Conservation (phyloP, 345 rosid species). For the Combretum micranthum region DNA sequence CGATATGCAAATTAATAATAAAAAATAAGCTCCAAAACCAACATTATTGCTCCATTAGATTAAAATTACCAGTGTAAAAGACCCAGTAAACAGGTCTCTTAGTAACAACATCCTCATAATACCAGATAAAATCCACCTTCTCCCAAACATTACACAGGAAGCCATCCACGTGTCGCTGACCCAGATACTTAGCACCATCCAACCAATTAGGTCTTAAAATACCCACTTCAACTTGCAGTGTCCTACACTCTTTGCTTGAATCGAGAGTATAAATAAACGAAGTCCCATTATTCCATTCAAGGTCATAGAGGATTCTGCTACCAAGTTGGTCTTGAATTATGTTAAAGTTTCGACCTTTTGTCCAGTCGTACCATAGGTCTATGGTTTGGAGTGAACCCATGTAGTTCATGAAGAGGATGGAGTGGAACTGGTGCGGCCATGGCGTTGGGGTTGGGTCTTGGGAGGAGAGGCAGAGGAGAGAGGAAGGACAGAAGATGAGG, state of each 20-base stretch:
- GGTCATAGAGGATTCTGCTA: constrained; percentile 32
- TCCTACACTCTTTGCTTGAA: constrained; percentile 22
- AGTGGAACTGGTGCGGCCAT: constrained; percentile 51
- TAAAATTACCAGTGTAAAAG: constrained; percentile 39
- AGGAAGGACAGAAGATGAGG: background rate
- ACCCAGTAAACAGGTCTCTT: constrained; percentile 50
- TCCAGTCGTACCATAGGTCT: constrained; percentile 67
- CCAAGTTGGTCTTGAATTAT: constrained; percentile 48
- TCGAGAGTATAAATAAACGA: constrained; percentile 42
- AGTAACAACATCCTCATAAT: constrained; percentile 51
- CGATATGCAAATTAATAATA: too few relatives aligned
- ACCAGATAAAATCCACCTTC: constrained; percentile 55
- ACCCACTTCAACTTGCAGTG: constrained; percentile 37
- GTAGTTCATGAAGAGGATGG: constrained; percentile 42
- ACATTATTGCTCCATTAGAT: background rate
- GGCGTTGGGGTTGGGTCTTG: constrained; percentile 29
- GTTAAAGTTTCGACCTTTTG: constrained; percentile 55
- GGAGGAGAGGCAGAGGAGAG: background rate
- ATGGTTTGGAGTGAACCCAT: constrained; percentile 31
- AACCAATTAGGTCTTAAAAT: constrained; percentile 59
- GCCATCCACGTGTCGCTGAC: constrained; percentile 40
- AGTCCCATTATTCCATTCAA: constrained; percentile 61
- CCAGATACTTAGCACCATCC: constrained; percentile 45
- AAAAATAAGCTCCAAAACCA: background rate
- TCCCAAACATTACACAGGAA: constrained; percentile 61